Base-by-base conservation (phyloP, 192 early-diverging fungal species). In the Entomortierella chlamydospora region DNA sequence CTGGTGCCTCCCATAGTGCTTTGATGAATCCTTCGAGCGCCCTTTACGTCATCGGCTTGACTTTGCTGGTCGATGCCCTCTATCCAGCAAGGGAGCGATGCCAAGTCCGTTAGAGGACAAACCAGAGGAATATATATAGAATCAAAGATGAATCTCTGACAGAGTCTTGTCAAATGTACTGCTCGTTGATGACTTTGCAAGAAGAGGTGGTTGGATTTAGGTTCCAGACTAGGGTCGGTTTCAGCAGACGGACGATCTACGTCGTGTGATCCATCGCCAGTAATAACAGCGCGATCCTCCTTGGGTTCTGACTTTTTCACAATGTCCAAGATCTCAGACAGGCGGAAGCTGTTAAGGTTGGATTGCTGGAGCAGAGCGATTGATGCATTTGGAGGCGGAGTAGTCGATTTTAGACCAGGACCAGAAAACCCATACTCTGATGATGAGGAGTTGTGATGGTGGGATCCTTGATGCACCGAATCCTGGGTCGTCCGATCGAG, bases 111-210 rank as follows among this genome's bases (percentile, higher is more conserved):
- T 2, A 91, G 52, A 23, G 88, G 89, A 22, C 81, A 66, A 11
- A 83, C 80, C 51, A 92, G 68, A 1, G 84, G 80, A 7, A 71
- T 51, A 70, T 88, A 90, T 0, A 92, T 52, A 1, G 89, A 82
- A 59, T 90, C 86, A 72, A 87, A 92, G 13, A 91, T 82, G 31
- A 88, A 78, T 25, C 78, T 73, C 64, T 92, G 91, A 30, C 85
- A 74, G 39, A 61, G 60, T 20, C 52, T 63, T 11, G 80, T 84
- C 39, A 92, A 71, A n/a, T 64, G 66, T 18, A 70, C 67, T 0
- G 67, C 74, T 10, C 67, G 74, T 25, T 78, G 74, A 41, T 78
- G 74, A 22, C 67, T 70, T 47, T 78, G 67, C 34, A 68, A 45
- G 45, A 78, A 64, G 4, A 78, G 61, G 37, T 78, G 74, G 30